Percentiles rank a stretch among this genome's conserved stretches.
Conservation (phyloP, 2,329 filamentous ascomycete genomes). For the Lachnellula occidentalis region DNA sequence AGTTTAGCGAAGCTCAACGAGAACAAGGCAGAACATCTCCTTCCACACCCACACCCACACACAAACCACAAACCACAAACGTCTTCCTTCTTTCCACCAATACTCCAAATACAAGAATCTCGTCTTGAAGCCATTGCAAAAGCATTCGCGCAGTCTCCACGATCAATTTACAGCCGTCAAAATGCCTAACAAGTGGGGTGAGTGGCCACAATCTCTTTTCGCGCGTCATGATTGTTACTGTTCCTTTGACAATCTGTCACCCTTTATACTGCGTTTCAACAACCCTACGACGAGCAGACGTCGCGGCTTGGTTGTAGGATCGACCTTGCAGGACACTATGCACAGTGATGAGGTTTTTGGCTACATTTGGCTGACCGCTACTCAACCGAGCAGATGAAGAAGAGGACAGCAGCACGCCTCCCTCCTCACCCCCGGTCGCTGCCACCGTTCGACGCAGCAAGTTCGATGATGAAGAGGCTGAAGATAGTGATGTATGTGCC, state of each 20-base stretch:
- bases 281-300: constrained; percentile 2
- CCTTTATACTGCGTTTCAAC: constrained; percentile 1
- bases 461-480: constrained; percentile 88
- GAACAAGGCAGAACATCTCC: background rate
- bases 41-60: background rate
- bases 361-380: constrained; percentile 27
- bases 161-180: constrained; percentile 9
- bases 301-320: constrained; percentile 16
- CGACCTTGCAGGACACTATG: constrained; percentile 22
- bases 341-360: constrained; percentile 16
- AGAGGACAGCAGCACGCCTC: constrained; percentile 46
- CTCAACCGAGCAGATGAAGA: constrained; percentile 31
- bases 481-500: constrained; percentile 66
- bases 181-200: constrained; percentile 33
- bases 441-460: constrained; percentile 43
- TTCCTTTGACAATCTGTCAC: background rate
- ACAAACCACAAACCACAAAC: too few relatives aligned
- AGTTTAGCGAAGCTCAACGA: background rate
- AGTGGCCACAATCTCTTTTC: constrained; percentile 21
- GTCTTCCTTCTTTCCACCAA: background rate
- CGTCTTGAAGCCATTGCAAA: background rate
- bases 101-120: background rate
- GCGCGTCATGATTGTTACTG: constrained; percentile 16
- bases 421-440: constrained; percentile 23
- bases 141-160: background rate